Base-by-base conservation (phyloP, 257 asterid genomes). In the Lavandula angustifolia region DNA sequence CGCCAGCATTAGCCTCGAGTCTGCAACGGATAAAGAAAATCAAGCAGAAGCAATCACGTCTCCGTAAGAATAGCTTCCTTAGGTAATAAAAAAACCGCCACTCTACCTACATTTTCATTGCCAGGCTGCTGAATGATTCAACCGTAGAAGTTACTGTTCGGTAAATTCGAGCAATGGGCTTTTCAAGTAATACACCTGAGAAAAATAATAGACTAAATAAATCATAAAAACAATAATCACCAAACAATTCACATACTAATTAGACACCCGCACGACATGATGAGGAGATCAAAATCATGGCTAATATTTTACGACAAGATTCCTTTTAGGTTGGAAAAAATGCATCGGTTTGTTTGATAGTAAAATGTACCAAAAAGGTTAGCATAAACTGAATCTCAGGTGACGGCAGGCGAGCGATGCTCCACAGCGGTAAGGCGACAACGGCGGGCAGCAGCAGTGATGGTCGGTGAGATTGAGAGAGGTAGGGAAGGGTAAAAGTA, bases 1-100 rank as follows among this genome's bases (percentile, higher is more conserved):
- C 84, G 43, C 95, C 92, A 3, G 76, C 89, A 73, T 67, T 76
- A 6, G 78, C 17, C 73, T 82, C 42, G 54, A 87, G 64, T 68
- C 95, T 90, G 87, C 77, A 65, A 55, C 60, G 68, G 29, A 53
- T 29, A 16, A 27, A 18, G 40, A 13, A 64, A 44, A 22, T 9
- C 6, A 41, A 37, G 59, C 9, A 12, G 48, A 22, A 16, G 55
- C 44, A 64, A 14, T 12, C 51, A 70, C 14, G 12, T 12, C 12
- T 42, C 12, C 14, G 12, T 12, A 2, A 11, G 47, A 8, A 5
- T 34, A 42, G 17, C 11, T 47, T 14, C 11, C 16, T 9, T 32
- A n/a, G 35, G 59, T 8, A 33, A 7, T n/a, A 34, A 17, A n/a
- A 46, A 70, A 71, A 17, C 5, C 32, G 62, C 14, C 43, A 56